Percentiles rank a stretch among this genome's conserved stretches.
phyloP scores from a whole-genome alignment of 441 rosid genomes.

The Lepidium campestre region DNA sequence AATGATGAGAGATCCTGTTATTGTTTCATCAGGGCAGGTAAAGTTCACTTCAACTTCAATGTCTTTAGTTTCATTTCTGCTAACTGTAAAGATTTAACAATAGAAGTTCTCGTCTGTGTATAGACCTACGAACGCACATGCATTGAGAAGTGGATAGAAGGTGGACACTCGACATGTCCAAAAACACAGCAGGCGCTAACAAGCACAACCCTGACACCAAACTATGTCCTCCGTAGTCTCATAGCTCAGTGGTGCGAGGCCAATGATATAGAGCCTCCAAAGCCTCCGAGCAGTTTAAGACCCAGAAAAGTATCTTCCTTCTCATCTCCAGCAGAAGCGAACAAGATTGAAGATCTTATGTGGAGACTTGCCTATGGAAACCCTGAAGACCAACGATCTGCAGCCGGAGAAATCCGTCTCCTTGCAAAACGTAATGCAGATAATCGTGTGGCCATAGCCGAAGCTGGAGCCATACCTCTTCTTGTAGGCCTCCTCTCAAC shows the following conservation, averaged over 20 bases:
- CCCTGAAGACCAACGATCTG: conserved; percentile 73
- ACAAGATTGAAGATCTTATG: conserved; percentile 65
- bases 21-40: conserved; percentile 98
- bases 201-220: conserved; percentile 67
- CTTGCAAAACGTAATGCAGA: conserved; percentile 92
- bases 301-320: conserved; percentile 54
- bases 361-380: conserved; percentile 59
- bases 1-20: conserved; percentile 94
- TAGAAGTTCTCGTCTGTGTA: conserved; percentile 18
- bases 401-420: conserved; percentile 90
- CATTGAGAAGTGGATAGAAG: conserved; percentile 92
- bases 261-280: conserved; percentile 83
- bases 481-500: conserved; percentile 73
- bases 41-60: conserved; percentile 17
- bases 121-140: conserved; percentile 91
- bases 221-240: conserved; percentile 84
- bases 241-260: conserved; percentile 96
- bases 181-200: conserved; percentile 75
- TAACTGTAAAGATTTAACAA: neutral
- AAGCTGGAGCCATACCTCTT: conserved; percentile 95
- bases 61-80: neutral
- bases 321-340: conserved; percentile 61
- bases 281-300: conserved; percentile 64
- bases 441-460: conserved; percentile 91
- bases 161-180: conserved; percentile 82